These are phyloP conservation scores for Alternaria hordeiaustralica DNA, from an alignment of 2,329 filamentous ascomycete genomes.

Conservation along the genomic window DNA sequence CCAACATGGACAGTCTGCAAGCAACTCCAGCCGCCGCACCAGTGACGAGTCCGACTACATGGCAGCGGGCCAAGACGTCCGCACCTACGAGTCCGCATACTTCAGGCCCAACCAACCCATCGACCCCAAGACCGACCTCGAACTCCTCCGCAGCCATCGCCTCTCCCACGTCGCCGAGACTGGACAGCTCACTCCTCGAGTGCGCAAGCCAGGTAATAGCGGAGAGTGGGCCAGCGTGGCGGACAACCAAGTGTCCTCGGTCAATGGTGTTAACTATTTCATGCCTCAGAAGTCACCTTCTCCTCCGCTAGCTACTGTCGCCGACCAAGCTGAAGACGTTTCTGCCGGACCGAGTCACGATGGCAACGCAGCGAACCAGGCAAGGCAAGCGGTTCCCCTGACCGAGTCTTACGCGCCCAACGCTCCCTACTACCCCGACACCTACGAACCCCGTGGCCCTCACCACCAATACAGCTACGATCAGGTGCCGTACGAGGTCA, in stretches of 20 bases:
- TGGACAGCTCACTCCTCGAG: constrained; percentile 54
- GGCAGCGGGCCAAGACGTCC: constrained; percentile 32
- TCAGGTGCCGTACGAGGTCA: constrained; percentile 38
- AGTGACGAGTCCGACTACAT: constrained; percentile 48
- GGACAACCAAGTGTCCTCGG: constrained; percentile 37
- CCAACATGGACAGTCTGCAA: constrained; percentile 28
- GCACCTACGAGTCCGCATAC: constrained; percentile 45
- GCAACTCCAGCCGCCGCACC: constrained; percentile 39
- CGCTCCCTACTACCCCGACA: constrained; percentile 40
- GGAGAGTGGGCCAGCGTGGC: constrained; percentile 48
- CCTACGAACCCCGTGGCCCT: constrained; percentile 47
- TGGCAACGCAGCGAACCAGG: constrained; percentile 29
- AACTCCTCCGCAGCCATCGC: constrained; percentile 55
- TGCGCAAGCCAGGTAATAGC: constrained; percentile 46
- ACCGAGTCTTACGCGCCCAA: constrained; percentile 48
- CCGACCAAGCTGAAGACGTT: constrained; percentile 21
- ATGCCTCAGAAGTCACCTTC: constrained; percentile 47
- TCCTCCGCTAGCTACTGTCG: constrained; percentile 35
- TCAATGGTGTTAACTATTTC: constrained; percentile 49
- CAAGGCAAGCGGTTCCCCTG: constrained; percentile 43
- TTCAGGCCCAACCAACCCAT: constrained; percentile 37
- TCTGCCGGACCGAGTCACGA: constrained; percentile 30
- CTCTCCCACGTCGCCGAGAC: constrained; percentile 59
- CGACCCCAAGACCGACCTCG: constrained; percentile 45
- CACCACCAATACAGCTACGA: constrained; percentile 46